Evolutionary conservation across 805 yeast species (phyloP).

Genomic region (Wilhelminamyces savonicus): DNA sequence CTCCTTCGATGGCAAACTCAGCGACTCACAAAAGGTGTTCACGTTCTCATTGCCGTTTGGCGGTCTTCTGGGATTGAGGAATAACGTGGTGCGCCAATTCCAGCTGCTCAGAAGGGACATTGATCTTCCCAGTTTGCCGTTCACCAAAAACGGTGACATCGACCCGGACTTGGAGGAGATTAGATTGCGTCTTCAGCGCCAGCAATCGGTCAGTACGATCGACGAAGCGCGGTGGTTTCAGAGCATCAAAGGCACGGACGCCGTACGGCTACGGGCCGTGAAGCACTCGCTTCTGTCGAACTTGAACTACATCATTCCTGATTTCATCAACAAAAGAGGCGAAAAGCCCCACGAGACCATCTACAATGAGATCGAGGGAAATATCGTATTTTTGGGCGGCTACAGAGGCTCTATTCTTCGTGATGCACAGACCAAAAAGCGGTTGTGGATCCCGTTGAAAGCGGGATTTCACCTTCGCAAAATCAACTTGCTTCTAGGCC

Average conservation of each 20-base stretch:
- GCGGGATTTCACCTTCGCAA: constrained; percentile 76
- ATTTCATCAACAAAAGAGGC: constrained; percentile 12
- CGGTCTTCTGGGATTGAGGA: constrained; percentile 24
- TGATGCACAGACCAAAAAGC: constrained; percentile 53
- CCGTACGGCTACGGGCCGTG: constrained; percentile 65
- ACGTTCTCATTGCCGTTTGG: constrained; percentile 59
- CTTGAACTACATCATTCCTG: constrained; percentile 36
- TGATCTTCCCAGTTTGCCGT: constrained; percentile 15
- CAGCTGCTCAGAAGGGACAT: constrained; percentile 15
- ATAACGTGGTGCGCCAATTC: constrained; percentile 21
- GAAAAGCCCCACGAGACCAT: constrained; percentile 35
- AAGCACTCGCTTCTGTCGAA: constrained; percentile 53
- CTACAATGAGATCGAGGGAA: constrained; percentile 64
- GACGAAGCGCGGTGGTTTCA: constrained; percentile 59
- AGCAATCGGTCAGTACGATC: constrained; percentile 50
- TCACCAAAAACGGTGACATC: constrained; percentile 7
- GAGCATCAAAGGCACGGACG: constrained; percentile 52
- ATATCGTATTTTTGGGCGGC: constrained; percentile 79
- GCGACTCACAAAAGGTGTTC: constrained; percentile 38
- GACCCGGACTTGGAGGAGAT: constrained; percentile 20
- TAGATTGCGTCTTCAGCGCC: constrained; percentile 40
- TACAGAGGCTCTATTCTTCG: constrained; percentile 78
- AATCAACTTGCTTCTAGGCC: constrained; percentile 68
- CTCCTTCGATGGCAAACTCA: no score
- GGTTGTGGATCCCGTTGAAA: constrained; percentile 83